Evolutionary conservation across 768 basidiomycete species (phyloP), one percentile per base, ranked within the genome.

Genomic region (Russula sp.): DNA sequence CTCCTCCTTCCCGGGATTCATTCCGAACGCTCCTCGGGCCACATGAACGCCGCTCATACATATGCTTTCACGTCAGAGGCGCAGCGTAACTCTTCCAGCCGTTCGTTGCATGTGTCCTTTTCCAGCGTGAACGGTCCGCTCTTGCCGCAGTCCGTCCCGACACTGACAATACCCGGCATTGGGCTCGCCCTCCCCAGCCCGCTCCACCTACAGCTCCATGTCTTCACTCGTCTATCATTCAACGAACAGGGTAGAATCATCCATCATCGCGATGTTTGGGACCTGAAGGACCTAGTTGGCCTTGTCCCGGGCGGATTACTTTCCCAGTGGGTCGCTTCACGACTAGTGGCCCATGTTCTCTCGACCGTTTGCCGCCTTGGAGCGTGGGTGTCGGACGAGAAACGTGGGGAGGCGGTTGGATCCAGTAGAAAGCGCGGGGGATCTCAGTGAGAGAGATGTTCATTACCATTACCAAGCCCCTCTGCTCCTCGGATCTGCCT

Each of bases 201-300:
- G 1, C 74, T 92, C n/a, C 87, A 90, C 71, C 77, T 90, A 68
- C 79, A 82, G 69, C 80, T 93, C 6, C 87, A 80, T 52, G 81
- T 91, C 54, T 79, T 88, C 61, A 88, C 89, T 4, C 82, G 85
- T 34, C 79, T 92, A 40, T 80, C 82, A 37, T 90, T 93, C 74
- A 91, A 91, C 73, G 90, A 91, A 68, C 85, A 86, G 70, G 88
- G 87, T n/a, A 82, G 80, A 63, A 85, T 93, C 65, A 86, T 88
- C 4, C 82, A 85, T 68, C 91, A 94, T 71, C 81, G 88, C 34
- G 91, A 92, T 70, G 78, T 88, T 44, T 91, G 88, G 88, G 89
- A 92, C 68, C 77, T 89, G 48, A 84, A 86, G 71, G 91, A 93
- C 70, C 76, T 92, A 62, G 77, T 90, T 69, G 84, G 85, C 42